These are phyloP conservation scores for Pueraria montana DNA, from an alignment of 306 rosid genomes.

Conservation along the genomic window DNA sequence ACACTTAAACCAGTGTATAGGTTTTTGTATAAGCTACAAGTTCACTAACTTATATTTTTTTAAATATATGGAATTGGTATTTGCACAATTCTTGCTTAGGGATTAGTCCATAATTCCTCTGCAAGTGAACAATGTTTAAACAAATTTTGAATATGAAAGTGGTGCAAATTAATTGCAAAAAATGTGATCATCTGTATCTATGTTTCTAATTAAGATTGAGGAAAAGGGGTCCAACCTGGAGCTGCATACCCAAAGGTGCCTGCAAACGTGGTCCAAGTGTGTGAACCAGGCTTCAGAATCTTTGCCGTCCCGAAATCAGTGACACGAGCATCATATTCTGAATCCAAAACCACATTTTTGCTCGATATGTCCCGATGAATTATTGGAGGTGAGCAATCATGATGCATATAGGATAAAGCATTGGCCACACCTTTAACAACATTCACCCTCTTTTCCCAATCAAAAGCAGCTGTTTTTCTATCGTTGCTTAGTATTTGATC, in stretches of 20 bases:
- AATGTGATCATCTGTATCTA: too few species aligned
- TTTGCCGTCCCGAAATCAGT: conserved; percentile 42
- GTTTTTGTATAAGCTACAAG: not conserved
- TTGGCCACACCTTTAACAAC: conserved; percentile 45
- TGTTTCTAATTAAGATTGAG: too few species aligned
- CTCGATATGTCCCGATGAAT: conserved; percentile 43
- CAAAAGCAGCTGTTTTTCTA: conserved; percentile 21
- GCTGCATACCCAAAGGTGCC: conserved; percentile 42
- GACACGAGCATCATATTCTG: conserved; percentile 34
- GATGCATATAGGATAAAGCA: conserved; percentile 45
- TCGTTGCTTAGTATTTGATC: conserved; percentile 19
- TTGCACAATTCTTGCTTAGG: too few species aligned
- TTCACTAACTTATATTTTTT: too few species aligned
- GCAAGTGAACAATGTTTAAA: too few species aligned
- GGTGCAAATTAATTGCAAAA: too few species aligned
- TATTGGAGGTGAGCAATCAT: not conserved
- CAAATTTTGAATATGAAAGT: too few species aligned
- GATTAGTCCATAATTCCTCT: too few species aligned
- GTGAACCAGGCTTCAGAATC: conserved; percentile 4
- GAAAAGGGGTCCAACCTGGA: conserved; percentile 22
- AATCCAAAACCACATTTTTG: conserved; percentile 22
- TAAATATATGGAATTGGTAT: too few species aligned
- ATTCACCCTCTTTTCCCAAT: conserved; percentile 46
- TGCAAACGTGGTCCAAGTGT: conserved; percentile 25
- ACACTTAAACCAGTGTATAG: not conserved